Percentiles rank a stretch among this genome's conserved stretches.
phyloP scores from a whole-genome alignment of 768 basidiomycete species.

The Russula sp. region DNA sequence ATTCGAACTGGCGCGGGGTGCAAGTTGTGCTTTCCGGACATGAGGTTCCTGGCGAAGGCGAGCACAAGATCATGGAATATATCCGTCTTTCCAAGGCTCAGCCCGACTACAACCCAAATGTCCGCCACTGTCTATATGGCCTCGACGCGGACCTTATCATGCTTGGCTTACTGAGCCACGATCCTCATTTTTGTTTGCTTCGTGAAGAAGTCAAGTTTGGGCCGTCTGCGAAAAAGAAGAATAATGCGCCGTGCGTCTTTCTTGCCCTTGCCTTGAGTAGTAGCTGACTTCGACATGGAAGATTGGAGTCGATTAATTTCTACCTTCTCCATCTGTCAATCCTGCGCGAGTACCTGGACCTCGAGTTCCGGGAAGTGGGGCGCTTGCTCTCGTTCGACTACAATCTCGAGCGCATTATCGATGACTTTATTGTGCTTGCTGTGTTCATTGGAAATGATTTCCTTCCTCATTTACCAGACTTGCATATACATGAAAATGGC shows the following conservation, averaged over 20 bases:
- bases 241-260: conserved; percentile 42
- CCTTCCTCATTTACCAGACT: conserved; percentile 88
- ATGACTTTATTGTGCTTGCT: conserved; percentile 94
- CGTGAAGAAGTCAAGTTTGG: conserved; percentile 99
- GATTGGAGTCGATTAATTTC: conserved; percentile 79
- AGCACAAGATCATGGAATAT: conserved; percentile 99
- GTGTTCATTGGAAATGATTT: conserved; percentile 99
- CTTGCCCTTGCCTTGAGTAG: background rate
- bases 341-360: conserved; percentile 94
- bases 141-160: conserved; percentile 98
- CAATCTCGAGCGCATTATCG: conserved; percentile 89
- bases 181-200: conserved; percentile 96
- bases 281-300: conserved; percentile 21
- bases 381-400: conserved; percentile 71
- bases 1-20: conserved; percentile 90
- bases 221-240: conserved; percentile 67
- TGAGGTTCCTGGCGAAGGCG: conserved; percentile 98
- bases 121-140: conserved; percentile 96
- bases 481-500: conserved; percentile 98
- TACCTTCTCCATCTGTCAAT: conserved; percentile 92
- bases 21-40: conserved; percentile 94
- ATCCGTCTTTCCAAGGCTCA: conserved; percentile 93
- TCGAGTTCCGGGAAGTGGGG: conserved; percentile 81
- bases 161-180: conserved; percentile 94
- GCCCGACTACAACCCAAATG: conserved; percentile 92